Percentiles rank a stretch among this genome's conserved stretches.
These are phyloP conservation scores for Corymbia citriodora DNA, from an alignment of 441 rosid genomes.

Conservation along the genomic window DNA sequence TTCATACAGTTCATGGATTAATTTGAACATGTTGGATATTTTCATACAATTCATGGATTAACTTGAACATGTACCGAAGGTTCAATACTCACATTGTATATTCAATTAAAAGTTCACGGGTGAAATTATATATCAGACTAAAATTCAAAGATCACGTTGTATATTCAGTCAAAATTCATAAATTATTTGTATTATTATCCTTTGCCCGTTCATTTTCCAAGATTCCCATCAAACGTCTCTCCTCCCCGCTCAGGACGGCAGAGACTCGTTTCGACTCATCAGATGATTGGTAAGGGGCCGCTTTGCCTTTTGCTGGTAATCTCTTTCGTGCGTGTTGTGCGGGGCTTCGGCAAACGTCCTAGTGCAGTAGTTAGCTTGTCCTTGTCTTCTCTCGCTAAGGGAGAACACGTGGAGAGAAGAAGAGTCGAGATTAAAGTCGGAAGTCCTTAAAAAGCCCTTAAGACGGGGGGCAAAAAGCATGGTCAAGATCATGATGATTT, in stretches of 20 bases:
- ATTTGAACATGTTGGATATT: too few species aligned
- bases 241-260: not conserved
- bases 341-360: not conserved
- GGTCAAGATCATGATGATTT: not conserved
- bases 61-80: too few species aligned
- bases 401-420: not conserved
- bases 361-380: not conserved
- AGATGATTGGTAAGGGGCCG: not conserved
- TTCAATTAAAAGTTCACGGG: accelerated
- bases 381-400: not conserved
- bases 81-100: accelerated
- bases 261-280: not conserved
- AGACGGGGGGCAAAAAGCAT: not conserved
- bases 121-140: too few species aligned
- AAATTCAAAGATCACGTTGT: too few species aligned
- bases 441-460: not conserved
- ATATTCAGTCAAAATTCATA: too few species aligned
- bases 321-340: not conserved
- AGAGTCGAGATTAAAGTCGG: not conserved
- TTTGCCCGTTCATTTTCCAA: not conserved
- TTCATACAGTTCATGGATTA: too few species aligned
- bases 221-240: not conserved
- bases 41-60: too few species aligned
- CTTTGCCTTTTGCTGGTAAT: not conserved
- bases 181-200: accelerated